These are phyloP conservation scores for Fusarium poae DNA, from an alignment of 2,329 filamentous ascomycete genomes.

Conservation along the genomic window DNA sequence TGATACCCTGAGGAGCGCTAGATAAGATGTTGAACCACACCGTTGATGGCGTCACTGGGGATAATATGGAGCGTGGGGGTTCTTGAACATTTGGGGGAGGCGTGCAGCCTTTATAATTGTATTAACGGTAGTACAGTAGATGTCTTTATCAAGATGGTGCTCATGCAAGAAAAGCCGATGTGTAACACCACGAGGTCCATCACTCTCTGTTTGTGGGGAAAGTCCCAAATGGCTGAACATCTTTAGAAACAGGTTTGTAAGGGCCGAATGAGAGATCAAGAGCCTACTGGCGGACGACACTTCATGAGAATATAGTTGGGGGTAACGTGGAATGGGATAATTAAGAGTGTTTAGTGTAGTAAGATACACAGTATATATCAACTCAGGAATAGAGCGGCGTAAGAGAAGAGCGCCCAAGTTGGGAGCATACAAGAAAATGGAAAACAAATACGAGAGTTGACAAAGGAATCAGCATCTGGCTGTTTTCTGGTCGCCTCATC, in stretches of 20 bases:
- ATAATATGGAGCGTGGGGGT: conserved; percentile 14
- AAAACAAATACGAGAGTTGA: not conserved
- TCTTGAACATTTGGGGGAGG: conserved; percentile 5
- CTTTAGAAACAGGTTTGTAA: not conserved
- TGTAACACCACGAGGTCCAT: not conserved
- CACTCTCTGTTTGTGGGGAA: not conserved
- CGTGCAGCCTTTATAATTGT: not conserved
- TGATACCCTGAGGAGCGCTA: no score
- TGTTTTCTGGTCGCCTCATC: not conserved
- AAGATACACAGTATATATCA: not conserved
- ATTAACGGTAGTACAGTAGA: not conserved
- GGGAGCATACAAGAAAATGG: not conserved
- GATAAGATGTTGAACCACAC: conserved; percentile 3
- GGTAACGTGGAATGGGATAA: not conserved
- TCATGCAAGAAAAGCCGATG: not conserved
- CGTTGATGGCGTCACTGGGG: conserved; percentile 4
- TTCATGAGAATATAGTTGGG: no score
- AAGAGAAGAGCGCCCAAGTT: not conserved
- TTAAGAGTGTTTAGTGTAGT: not conserved
- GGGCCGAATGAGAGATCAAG: not conserved
- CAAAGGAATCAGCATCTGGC: not conserved
- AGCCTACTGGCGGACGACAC: not conserved
- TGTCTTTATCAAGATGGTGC: not conserved
- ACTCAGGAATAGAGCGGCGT: not conserved
- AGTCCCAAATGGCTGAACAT: not conserved